Evolutionary conservation across 495 filamentous ascomycete species (phyloP), one percentile per base, ranked within the genome.

Genomic region (Choiromyces venosus): DNA sequence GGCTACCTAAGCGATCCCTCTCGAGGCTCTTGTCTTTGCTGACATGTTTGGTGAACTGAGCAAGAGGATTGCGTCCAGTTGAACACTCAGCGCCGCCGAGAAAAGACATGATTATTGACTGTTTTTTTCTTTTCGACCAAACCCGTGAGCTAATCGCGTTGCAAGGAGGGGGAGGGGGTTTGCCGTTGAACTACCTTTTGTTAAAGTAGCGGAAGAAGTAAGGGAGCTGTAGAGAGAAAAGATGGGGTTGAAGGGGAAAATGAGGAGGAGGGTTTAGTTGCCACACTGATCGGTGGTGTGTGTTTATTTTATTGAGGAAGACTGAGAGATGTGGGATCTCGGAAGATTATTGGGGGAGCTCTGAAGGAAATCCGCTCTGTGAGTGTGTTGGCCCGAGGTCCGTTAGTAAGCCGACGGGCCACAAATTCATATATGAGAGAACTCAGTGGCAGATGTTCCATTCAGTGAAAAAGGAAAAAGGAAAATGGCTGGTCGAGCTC

Each of bases 81-180:
- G 95, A 98, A 86, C 95, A 99, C 84, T 98, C 95, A 76, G 93
- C 92, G 77, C 94, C 94, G 83, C 92, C 92, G 75, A 97, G 87
- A 82, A 99, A 97, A 35, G 93, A 96, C 95, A 97, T 97, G 75
- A 18, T 37, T 72, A 12, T 29, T 52, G 35, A 33, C 36, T 68
- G 35, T 68, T 35, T 46, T 37, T 71, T 61, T 18, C 37, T 9
- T 35, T 19, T 25, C 25, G 25, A 38, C 36, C 39, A 76, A 61
- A 36, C 68, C 6, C 39, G 29, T 35, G 36, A 25, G 35, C 21
- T n/a, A 18, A 9, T 37, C n/a, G 64, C 8, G 36, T 38, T 70
- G 44, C 65, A 29, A 35, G 37, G 42, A 19, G 38, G 69, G 25
- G 65, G 42, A 40, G 38, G 37, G 25, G 21, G 36, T 33, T 67